Evolutionary conservation across 2,329 filamentous ascomycete genomes (phyloP).

Genomic region (Mycosphaerella arachidis): DNA sequence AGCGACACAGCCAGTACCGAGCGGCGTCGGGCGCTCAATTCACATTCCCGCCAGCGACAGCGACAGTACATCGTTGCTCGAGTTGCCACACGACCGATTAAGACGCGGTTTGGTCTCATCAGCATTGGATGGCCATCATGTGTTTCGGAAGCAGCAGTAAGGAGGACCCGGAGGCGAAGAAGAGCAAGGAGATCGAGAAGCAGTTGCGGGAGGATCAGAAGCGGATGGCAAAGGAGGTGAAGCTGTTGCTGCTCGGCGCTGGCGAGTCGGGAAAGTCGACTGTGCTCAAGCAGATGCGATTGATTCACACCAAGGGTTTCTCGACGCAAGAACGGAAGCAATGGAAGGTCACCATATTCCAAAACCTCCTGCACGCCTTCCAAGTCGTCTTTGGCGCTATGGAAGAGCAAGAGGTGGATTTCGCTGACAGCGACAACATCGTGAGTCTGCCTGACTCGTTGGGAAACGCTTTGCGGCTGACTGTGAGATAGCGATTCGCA

Average conservation of each 20-base stretch:
- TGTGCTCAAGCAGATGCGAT: slow-evolving; percentile 97
- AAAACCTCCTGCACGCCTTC: slow-evolving; percentile 88
- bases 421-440: slow-evolving; percentile 73
- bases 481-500: slow-evolving; percentile 63
- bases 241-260: slow-evolving; percentile 86
- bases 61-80: slow-evolving; percentile 1
- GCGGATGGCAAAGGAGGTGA: slow-evolving; percentile 79
- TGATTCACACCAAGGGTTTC: slow-evolving; percentile 93
- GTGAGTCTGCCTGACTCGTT: slow-evolving; percentile 46
- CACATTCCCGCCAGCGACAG: background rate
- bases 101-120: background rate
- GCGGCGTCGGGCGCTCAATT: background rate
- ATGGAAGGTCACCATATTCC: slow-evolving; percentile 93
- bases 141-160: slow-evolving; percentile 47
- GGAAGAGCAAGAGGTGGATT: slow-evolving; percentile 74
- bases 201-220: slow-evolving; percentile 83
- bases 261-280: slow-evolving; percentile 96
- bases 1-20: background rate
- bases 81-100: background rate
- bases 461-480: slow-evolving; percentile 28
- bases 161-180: slow-evolving; percentile 44
- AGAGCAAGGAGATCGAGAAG: slow-evolving; percentile 74
- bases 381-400: slow-evolving; percentile 87
- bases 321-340: slow-evolving; percentile 83
- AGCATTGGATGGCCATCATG: slow-evolving; percentile 37